Percentiles rank a stretch among this genome's conserved stretches.
These are phyloP conservation scores for Trichoderma hamatum DNA, from an alignment of 2,329 filamentous ascomycete genomes.

Conservation along the genomic window DNA sequence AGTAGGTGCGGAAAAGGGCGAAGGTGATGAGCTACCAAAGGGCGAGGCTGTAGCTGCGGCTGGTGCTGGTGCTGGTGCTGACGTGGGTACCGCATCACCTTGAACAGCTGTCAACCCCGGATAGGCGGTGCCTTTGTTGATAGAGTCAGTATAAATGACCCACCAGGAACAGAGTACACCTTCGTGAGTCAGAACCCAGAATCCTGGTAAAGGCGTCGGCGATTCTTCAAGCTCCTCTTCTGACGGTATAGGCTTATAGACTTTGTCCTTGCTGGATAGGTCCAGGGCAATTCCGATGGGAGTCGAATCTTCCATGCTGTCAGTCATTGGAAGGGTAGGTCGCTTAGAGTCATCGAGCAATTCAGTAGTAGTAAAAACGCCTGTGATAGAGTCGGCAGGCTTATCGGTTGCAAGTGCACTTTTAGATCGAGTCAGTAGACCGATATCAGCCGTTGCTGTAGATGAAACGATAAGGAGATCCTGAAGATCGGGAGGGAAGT, in stretches of 20 bases:
- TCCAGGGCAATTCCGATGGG: conserved; percentile 82
- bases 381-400: conserved; percentile 60
- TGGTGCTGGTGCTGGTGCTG: conserved; percentile 38
- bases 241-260: conserved; percentile 73
- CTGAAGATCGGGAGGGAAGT: conserved; percentile 78
- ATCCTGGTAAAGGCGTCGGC: conserved; percentile 75
- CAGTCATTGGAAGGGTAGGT: conserved; percentile 73
- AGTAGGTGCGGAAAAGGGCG: conserved; percentile 49
- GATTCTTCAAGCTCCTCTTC: conserved; percentile 80
- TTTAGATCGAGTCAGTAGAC: conserved; percentile 75
- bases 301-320: conserved; percentile 65
- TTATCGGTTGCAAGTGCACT: conserved; percentile 65
- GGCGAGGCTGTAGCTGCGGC: conserved; percentile 39
- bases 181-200: conserved; percentile 86
- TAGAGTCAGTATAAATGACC: conserved; percentile 86
- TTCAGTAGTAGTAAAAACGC: conserved; percentile 73
- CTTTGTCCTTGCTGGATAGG: conserved; percentile 78
- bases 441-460: conserved; percentile 77
- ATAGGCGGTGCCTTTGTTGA: conserved; percentile 73
- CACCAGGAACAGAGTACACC: conserved; percentile 87
- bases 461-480: conserved; percentile 83
- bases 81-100: conserved; percentile 38
- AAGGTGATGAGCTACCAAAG: conserved; percentile 36
- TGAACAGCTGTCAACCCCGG: conserved; percentile 64
- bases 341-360: conserved; percentile 73